A percentile compares a stretch with the other conserved stretches of the same genome.
Conservation (phyloP, 2,329 filamentous ascomycete genomes). For the Coniella lustricola region DNA sequence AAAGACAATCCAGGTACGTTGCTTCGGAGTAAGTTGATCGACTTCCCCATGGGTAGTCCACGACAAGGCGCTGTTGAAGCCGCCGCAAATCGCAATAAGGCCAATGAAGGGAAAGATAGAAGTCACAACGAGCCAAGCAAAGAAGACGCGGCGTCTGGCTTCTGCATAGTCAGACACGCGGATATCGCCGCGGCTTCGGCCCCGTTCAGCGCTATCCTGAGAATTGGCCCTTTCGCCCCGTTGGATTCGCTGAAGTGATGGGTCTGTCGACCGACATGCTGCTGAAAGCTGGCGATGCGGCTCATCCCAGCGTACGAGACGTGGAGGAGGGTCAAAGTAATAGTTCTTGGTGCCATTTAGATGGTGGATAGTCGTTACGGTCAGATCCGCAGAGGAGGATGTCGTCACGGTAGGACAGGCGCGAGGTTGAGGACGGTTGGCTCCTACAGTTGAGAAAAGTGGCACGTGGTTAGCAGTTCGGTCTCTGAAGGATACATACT, state of each 20-base stretch:
- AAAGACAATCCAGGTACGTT: conserved; percentile 29
- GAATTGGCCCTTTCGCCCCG: conserved; percentile 1
- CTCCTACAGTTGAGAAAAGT: neutral
- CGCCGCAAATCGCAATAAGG: conserved; percentile 36
- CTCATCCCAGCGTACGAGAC: conserved; percentile 22
- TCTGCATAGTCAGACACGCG: conserved; percentile 24
- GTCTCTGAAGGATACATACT: neutral
- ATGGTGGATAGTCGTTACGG: conserved; percentile 8
- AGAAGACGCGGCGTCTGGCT: conserved; percentile 29
- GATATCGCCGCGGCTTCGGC: conserved; percentile 6
- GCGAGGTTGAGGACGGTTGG: neutral
- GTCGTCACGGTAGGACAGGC: conserved; percentile 12
- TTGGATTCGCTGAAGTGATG: conserved; percentile 17
- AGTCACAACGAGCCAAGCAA: conserved; percentile 30
- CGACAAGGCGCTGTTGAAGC: conserved; percentile 37
- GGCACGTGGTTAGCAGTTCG: neutral
- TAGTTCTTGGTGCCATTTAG: conserved; percentile 7
- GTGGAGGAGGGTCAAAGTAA: conserved; percentile 10
- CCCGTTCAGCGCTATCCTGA: neutral
- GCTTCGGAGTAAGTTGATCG: conserved; percentile 30
- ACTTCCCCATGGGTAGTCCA: conserved; percentile 44
- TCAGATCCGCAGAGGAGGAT: conserved; percentile 7
- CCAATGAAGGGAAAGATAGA: conserved; percentile 42
- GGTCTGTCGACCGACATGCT: conserved; percentile 11
- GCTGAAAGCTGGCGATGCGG: conserved; percentile 4